Conservation (phyloP, 2,329 filamentous ascomycete genomes). For the Pleoardoris graminearum region DNA sequence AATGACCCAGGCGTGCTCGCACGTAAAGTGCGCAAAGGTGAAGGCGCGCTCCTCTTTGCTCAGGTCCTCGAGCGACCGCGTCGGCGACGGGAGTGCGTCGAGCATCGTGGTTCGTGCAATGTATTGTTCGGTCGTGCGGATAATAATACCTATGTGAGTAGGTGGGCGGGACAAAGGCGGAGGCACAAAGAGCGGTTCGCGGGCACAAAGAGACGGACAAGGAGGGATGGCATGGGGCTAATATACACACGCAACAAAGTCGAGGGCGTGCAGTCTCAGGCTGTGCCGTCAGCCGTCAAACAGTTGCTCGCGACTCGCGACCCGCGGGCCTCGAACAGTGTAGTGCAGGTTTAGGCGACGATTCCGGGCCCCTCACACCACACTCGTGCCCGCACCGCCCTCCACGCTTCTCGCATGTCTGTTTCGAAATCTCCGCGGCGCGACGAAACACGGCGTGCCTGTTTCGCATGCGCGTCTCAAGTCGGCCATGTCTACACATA, state of each 20-base stretch:
- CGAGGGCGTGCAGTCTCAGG: no score
- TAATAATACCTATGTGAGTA: neutral
- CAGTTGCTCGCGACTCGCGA: neutral
- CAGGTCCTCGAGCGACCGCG: conserved; percentile 46
- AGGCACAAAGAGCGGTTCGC: no score
- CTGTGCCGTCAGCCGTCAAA: no score
- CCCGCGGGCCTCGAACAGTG: neutral
- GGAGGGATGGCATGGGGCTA: no score
- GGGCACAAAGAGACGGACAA: no score
- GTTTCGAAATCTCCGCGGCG: conserved; percentile 1
- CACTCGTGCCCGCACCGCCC: neutral
- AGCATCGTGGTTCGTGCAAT: conserved; percentile 17
- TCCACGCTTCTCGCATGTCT: no score
- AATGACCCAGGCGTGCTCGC: conserved; percentile 65
- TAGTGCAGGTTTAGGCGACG: neutral
- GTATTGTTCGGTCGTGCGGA: neutral
- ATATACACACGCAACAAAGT: no score
- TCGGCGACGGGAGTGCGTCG: conserved; percentile 36
- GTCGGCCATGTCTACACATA: neutral
- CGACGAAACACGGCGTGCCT: neutral
- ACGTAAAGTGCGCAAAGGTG: conserved; percentile 61
- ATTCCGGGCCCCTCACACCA: neutral
- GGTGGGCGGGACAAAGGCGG: neutral
- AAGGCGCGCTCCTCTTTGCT: conserved; percentile 49
- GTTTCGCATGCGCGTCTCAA: neutral